Evolutionary conservation across 2,329 filamentous ascomycete genomes (phyloP), one percentile per base, ranked within the genome.

Genomic region (Exophiala viscosa): DNA sequence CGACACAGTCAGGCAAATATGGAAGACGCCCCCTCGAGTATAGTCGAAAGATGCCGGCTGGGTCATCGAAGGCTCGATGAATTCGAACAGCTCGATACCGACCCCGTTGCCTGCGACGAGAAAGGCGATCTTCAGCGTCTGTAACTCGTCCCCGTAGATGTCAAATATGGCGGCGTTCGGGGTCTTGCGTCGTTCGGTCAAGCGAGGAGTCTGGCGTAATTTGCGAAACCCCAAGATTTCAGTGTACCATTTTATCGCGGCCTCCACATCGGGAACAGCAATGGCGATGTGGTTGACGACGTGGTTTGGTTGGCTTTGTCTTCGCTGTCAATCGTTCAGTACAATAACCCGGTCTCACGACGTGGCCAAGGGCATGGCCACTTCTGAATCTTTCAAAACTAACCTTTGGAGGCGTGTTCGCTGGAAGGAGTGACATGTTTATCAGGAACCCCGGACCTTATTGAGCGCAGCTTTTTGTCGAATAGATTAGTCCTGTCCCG

Each of bases 81-180:
- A 69, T 48, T 69, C 55, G 54, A 70, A 70, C 2, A 70, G 35
- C 54, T 69, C 67, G 48, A 68, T 61, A 13, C 66, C 67, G n/a
- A 69, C 62, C 31, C 62, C 62, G 47, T 67, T 68, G 8, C 66
- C 65, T 6, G 65, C 60, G 9, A 55, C 48, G 46, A 70, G 54
- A 45, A 56, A 69, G 1, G 64, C 67, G 41, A 65, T 39, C 34
- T 64, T 65, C 8, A 67, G 64, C 54, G 64, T 59, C 42, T 64
- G 57, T 7, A 69, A 62, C 9, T 50, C 47, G 18, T 41, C 52
- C 14, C 53, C 57, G 57, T 68, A 69, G 55, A 69, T 65, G 20
- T 50, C 13, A 46, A 49, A 60, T 61, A 74, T 68, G 73, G 70
- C 52, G 75, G 70, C 62, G 78, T 38, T 31, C 76, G 65, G 72